Base-by-base conservation (phyloP, 164 flowering plant genomes). In the Liriodendron chinense region DNA sequence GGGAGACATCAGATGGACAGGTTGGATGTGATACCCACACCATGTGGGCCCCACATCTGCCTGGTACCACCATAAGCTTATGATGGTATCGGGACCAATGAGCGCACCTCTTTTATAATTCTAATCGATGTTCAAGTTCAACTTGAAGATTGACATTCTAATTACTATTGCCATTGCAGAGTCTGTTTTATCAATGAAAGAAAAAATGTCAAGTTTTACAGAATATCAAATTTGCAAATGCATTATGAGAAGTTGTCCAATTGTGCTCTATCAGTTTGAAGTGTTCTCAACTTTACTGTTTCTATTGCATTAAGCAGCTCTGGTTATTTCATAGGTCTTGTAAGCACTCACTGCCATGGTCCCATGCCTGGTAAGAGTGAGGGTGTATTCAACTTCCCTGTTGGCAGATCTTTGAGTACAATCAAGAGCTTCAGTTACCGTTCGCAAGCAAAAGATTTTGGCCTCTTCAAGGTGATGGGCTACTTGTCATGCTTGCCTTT, bases 261-360 rank as follows among this genome's bases (percentile, higher is more conserved):
- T 34, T 53, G 18, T 12, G 18, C 2, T 53, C 59, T 13, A 53
- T 53, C 2, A 53, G 59, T 53, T 16, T 26, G 34, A 34, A 43
- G 48, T 28, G n/a, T 34, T 13, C 69, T 26, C 7, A 67, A 28
- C 5, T 26, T 65, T 67, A 24, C 47, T 26, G 69, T 71, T 20
- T 47, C 59, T 72, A 18, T 24, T 74, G 47, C 61, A 3, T 63
- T 24, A 26, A 18, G 43, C 65, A 61, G 65, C 50, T 75, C 34
- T 47, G 47, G 53, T 65, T 72, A 25, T 64, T 47, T 72, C 24
- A 12, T 81, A 85, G 89, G 78, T 80, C 67, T 80, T 48, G 26
- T 73, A 48, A 83, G 78, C 78, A 61, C 62, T 62, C 72, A 65
- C 66, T 72, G 48, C 56, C 80, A 64, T 71, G 79, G 79, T 50